Conservation (phyloP, 768 basidiomycete species). For the Pisolithus albus region DNA sequence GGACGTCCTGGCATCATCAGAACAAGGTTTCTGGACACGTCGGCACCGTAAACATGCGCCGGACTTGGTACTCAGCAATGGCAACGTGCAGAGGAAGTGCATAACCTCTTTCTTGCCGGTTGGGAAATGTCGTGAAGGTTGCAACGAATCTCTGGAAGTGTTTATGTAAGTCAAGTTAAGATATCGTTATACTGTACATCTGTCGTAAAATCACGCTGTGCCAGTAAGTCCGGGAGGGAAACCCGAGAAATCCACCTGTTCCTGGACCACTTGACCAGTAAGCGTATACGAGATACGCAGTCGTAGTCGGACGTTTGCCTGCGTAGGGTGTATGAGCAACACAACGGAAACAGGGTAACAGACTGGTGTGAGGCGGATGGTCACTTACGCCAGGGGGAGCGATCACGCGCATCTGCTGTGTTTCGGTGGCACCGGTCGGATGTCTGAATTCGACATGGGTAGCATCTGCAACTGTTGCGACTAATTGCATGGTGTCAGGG, state of each 20-base stretch:
- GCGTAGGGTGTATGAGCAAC: background rate
- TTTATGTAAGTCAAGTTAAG: conserved; percentile 6
- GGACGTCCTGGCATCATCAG: too few species aligned
- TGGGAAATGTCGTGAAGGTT: background rate
- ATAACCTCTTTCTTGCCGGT: too few species aligned
- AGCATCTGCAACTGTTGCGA: conserved; percentile 97
- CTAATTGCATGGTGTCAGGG: conserved; percentile 32
- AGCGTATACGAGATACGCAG: conserved; percentile 76
- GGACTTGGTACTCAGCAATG: too few species aligned
- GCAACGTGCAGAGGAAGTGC: too few species aligned
- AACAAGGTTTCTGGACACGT: too few species aligned
- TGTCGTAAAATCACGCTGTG: conserved; percentile 18
- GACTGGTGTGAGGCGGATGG: background rate
- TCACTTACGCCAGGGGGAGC: conserved; percentile 76
- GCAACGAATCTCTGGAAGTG: background rate
- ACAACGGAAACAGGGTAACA: background rate
- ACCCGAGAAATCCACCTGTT: conserved; percentile 91
- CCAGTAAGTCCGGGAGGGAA: conserved; percentile 75
- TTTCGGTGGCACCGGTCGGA: conserved; percentile 79
- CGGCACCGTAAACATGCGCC: too few species aligned
- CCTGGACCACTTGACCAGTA: conserved; percentile 66
- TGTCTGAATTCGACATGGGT: conserved; percentile 84
- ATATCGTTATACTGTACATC: conserved; percentile 17
- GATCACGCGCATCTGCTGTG: conserved; percentile 90
- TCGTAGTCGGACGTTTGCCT: conserved; percentile 82